phyloP scores from a whole-genome alignment of 2,329 filamentous ascomycete species.

The Diaporthe batatas region DNA sequence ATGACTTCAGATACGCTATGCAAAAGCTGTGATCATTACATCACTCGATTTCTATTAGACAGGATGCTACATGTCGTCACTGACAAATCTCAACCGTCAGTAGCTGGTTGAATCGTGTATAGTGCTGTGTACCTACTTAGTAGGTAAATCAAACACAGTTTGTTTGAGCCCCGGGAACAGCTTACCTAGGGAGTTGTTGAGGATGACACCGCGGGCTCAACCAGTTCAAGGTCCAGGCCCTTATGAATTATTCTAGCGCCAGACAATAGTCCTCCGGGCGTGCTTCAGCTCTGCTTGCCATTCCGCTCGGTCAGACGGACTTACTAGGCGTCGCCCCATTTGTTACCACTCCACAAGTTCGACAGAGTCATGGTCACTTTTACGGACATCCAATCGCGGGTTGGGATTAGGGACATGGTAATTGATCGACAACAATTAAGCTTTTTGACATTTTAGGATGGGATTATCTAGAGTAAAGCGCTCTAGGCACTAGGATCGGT shows the following conservation, averaged over 20 bases:
- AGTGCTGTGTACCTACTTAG: no score
- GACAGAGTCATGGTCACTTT: slow-evolving; percentile 13
- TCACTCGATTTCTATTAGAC: not conserved
- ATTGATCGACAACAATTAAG: slow-evolving; percentile 5
- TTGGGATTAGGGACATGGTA: not conserved
- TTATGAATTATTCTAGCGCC: not conserved
- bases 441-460: not conserved
- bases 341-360: not conserved
- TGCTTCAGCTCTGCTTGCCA: slow-evolving; percentile 12
- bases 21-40: not conserved
- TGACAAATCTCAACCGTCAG: not conserved
- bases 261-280: not conserved
- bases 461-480: not conserved
- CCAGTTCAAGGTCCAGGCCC: not conserved
- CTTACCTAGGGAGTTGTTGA: no score
- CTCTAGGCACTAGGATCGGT: not conserved
- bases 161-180: no score
- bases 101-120: not conserved
- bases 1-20: not conserved
- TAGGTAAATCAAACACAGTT: no score
- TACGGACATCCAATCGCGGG: not conserved
- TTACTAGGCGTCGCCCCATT: not conserved
- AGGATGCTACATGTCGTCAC: not conserved
- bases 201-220: no score
- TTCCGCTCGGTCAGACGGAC: slow-evolving; percentile 3